Conservation (phyloP, 352 stramenopile species). For the Peronospora destructor region DNA sequence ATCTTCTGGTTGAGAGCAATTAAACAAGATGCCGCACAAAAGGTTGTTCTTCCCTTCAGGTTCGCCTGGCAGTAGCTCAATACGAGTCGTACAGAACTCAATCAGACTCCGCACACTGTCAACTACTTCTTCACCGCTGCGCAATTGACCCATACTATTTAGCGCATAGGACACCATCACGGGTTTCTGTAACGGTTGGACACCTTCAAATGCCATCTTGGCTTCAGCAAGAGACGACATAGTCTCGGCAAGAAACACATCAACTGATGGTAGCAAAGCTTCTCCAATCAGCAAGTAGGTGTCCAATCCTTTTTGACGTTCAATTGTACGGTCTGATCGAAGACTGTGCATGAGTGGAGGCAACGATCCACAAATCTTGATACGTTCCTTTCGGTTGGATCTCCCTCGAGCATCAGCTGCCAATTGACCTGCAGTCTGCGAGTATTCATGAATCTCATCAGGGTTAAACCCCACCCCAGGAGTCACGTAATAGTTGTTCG, state of each 20-base stretch:
- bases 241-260: constrained; percentile 83
- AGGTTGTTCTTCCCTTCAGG: constrained; percentile 16
- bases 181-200: constrained; percentile 53
- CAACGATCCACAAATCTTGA: constrained; percentile 79
- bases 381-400: constrained; percentile 21
- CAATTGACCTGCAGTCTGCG: constrained; percentile 52
- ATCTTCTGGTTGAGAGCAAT: constrained; percentile 88
- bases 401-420: constrained; percentile 39
- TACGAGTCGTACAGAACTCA: constrained; percentile 28
- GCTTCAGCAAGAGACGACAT: constrained; percentile 88
- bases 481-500: constrained; percentile 86
- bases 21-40: constrained; percentile 84
- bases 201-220: constrained; percentile 70
- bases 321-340: constrained; percentile 81
- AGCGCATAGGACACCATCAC: constrained; percentile 87
- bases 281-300: constrained; percentile 72
- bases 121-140: constrained; percentile 67
- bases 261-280: constrained; percentile 68
- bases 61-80: constrained; percentile 15
- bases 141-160: constrained; percentile 55
- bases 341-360: constrained; percentile 88
- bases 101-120: constrained; percentile 43
- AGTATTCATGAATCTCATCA: constrained; percentile 68
- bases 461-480: constrained; percentile 77
- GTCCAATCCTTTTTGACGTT: constrained; percentile 55